Evolutionary conservation across 108 stramenopile genomes (phyloP).

Genomic region (Discostella stelligeroides): DNA sequence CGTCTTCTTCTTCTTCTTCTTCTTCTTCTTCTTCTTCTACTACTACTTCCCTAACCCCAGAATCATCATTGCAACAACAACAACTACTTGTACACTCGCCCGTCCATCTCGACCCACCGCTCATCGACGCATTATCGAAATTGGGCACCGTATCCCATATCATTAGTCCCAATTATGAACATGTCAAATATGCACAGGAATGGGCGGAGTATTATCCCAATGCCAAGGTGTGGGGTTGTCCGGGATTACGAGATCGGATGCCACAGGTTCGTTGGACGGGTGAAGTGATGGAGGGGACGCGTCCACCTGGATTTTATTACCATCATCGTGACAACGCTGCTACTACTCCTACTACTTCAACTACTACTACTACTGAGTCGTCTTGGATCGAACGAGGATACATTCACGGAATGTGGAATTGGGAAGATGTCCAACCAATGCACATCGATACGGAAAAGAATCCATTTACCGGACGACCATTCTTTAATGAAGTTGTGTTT

Average conservation of each 20-base stretch:
- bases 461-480: conserved; percentile 81
- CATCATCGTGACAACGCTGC: too few species aligned
- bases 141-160: conserved; percentile 75
- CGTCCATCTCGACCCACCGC: conserved; percentile 55
- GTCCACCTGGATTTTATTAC: conserved; percentile 54
- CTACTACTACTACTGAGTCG: too few species aligned
- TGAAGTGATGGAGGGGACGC: conserved; percentile 61
- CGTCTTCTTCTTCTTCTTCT: conserved; percentile 12
- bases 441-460: conserved; percentile 80
- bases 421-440: conserved; percentile 60
- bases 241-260: conserved; percentile 64
- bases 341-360: too few species aligned
- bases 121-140: conserved; percentile 54
- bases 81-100: conserved; percentile 83
- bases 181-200: conserved; percentile 73
- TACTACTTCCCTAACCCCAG: too few species aligned
- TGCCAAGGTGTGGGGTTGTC: conserved; percentile 82
- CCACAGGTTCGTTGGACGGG: conserved; percentile 65
- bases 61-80: too few species aligned
- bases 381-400: too few species aligned
- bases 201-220: conserved; percentile 71
- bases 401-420: too few species aligned
- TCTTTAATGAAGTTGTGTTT: conserved; percentile 88
- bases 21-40: too few species aligned
- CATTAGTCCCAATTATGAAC: conserved; percentile 87